phyloP scores from a whole-genome alignment of 176 grass and related monocot genomes.

The Eragrostis nindensis region DNA sequence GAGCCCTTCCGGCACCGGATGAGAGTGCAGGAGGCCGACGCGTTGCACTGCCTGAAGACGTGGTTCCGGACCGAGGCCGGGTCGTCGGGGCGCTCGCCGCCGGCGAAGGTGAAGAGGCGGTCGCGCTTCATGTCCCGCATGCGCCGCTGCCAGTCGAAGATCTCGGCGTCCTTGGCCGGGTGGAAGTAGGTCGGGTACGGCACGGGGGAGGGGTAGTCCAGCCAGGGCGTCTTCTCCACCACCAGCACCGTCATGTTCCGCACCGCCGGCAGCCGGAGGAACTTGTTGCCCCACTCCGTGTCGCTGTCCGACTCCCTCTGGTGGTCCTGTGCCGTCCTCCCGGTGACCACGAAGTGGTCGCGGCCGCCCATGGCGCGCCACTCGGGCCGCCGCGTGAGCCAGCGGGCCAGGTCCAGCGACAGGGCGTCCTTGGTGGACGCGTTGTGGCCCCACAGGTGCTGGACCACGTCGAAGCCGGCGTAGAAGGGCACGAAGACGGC shows the following conservation, averaged over 20 bases:
- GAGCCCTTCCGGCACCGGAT: constrained; percentile 53
- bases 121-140: constrained; percentile 46
- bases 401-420: constrained; percentile 51
- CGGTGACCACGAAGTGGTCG: constrained; percentile 70
- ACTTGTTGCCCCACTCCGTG: constrained; percentile 74
- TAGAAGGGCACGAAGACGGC: constrained; percentile 77
- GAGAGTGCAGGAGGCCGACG: constrained; percentile 55
- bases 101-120: constrained; percentile 74
- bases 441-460: constrained; percentile 68
- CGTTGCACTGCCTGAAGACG: constrained; percentile 65
- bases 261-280: constrained; percentile 66
- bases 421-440: constrained; percentile 53
- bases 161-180: constrained; percentile 62
- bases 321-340: constrained; percentile 68
- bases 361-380: constrained; percentile 62
- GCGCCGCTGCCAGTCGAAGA: constrained; percentile 62
- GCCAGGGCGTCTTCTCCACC: constrained; percentile 71
- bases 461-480: constrained; percentile 74
- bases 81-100: constrained; percentile 60
- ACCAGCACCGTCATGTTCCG: constrained; percentile 84
- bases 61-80: constrained; percentile 64
- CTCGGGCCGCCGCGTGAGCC: constrained; percentile 59
- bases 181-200: constrained; percentile 87
- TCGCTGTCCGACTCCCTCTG: constrained; percentile 50
- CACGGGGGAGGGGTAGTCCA: constrained; percentile 55